phyloP scores from a whole-genome alignment of 768 basidiomycete genomes.

The Lactarius vividus region DNA sequence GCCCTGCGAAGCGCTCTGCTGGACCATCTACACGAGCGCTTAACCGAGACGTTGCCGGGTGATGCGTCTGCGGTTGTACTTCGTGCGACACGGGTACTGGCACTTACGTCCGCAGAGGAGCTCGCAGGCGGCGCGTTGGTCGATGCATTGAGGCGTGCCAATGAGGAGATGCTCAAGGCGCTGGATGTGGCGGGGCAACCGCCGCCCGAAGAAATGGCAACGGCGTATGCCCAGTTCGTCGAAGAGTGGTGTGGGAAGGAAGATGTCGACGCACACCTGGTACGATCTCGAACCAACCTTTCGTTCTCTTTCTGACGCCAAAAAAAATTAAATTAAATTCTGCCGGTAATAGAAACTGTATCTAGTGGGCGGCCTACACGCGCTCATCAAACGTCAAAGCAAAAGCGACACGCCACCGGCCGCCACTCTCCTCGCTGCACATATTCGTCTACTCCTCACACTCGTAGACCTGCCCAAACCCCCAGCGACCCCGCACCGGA shows the following conservation, averaged over 20 bases:
- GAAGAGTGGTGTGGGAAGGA: conserved; percentile 44
- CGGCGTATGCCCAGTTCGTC: conserved; percentile 46
- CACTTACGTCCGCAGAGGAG: conserved; percentile 28
- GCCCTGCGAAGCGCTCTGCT: conserved; percentile 42
- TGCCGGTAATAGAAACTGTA: conserved; percentile 48
- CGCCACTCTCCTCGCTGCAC: conserved; percentile 36
- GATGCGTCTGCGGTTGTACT: conserved; percentile 41
- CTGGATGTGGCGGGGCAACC: conserved; percentile 22
- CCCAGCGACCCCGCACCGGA: conserved; percentile 29
- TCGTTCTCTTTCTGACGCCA: background rate
- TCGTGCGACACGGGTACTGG: conserved; percentile 38
- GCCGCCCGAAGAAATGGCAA: conserved; percentile 34
- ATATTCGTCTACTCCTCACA: conserved; percentile 37
- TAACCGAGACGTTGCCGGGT: conserved; percentile 38
- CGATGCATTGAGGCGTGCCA: conserved; percentile 48
- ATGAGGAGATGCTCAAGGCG: conserved; percentile 48
- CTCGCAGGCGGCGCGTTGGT: conserved; percentile 51
- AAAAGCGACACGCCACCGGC: conserved; percentile 48
- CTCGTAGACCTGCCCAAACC: conserved; percentile 26
- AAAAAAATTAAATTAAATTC: background rate
- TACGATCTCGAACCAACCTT: conserved; percentile 20
- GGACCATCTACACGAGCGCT: conserved; percentile 43
- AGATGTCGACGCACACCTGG: conserved; percentile 34
- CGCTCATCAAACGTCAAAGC: conserved; percentile 29
- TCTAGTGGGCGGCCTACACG: conserved; percentile 46